Evolutionary conservation across 1,284 basidiomycete species (phyloP), one percentile per base, ranked within the genome.

Genomic region (Sanghuangporus sanghuang): DNA sequence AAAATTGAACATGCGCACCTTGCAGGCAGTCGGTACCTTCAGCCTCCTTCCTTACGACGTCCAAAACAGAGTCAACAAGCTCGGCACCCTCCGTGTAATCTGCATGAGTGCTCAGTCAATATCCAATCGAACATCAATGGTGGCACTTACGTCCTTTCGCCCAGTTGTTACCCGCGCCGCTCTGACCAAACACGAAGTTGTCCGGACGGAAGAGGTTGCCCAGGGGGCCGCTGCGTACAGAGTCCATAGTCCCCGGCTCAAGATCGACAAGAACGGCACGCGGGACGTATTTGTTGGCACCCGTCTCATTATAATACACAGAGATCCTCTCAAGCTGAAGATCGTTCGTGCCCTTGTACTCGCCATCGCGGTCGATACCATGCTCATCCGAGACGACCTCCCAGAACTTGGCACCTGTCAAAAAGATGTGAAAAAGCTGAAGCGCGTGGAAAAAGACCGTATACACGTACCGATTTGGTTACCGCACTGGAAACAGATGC

Each of bases 331-430:
- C 96, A 71, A 98, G 90, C 81, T 98, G 96, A 71, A 95, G 87
- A 79, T 98, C 95, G 75, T 91, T 91, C 77, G 78, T 94, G 73
- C 96, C 96, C 78, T 91, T 90, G 87, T 98, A 98, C 67, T 84
- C 77, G 79, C 95, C 95, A 81, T 95, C 92, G 76, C 82, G 83
- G 78, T 93, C 93, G 77, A 98, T 95, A 74, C 94, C 94, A 78
- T 98, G 96, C 83, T 98, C 96, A 77, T 98, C 95, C 66, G 94
- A 96, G 74, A 98, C 88, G 71, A 94, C 95, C 79, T 92, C 95
- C 96, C 95, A 98, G 89, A 98, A 98, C 81, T 97, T 97, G 83
- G 93, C 92, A 90, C 92, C 91, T 92, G 61, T 35, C 61, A 63
- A 36, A 38, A 64, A 62, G 65, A 58, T 21, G 62, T 67, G 60